Conservation (phyloP, 2,329 filamentous ascomycete genomes). For the Neofusicoccum kwambonambiense region DNA sequence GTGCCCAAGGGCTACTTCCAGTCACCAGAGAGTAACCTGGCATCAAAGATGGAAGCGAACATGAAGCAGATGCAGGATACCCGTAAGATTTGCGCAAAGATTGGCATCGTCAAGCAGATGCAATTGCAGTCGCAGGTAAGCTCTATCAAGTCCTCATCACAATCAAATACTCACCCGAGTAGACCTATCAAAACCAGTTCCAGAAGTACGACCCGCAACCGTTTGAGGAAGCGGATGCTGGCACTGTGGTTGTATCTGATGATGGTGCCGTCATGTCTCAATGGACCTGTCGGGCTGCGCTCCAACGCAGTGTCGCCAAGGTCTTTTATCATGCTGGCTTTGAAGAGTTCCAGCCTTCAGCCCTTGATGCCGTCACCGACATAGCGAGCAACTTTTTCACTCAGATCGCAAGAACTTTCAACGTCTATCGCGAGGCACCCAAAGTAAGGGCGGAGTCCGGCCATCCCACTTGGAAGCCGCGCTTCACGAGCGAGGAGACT, state of each 20-base stretch:
- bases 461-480: constrained; percentile 56
- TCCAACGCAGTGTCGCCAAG: constrained; percentile 90
- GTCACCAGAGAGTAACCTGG: constrained; percentile 70
- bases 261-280: constrained; percentile 84
- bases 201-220: constrained; percentile 91
- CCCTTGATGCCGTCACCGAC: constrained; percentile 85
- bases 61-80: constrained; percentile 96
- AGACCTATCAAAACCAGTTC: constrained; percentile 98
- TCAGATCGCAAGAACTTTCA: constrained; percentile 77
- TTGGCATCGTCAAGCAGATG: constrained; percentile 98
- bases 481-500: constrained; percentile 81
- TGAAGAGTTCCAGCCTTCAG: constrained; percentile 94
- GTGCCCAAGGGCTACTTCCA: constrained; percentile 73
- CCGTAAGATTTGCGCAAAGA: constrained; percentile 91
- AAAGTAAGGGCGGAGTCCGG: constrained; percentile 59
- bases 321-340: constrained; percentile 96
- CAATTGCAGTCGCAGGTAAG: constrained; percentile 91
- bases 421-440: constrained; percentile 78
- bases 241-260: constrained; percentile 85
- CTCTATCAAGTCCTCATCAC: background rate
- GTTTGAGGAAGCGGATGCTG: constrained; percentile 82
- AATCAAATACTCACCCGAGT: constrained; percentile 22
- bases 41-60: constrained; percentile 82
- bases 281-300: constrained; percentile 74
- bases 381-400: constrained; percentile 86